These are phyloP conservation scores for Amanita jacksonii DNA, from an alignment of 768 basidiomycete species.

Conservation along the genomic window DNA sequence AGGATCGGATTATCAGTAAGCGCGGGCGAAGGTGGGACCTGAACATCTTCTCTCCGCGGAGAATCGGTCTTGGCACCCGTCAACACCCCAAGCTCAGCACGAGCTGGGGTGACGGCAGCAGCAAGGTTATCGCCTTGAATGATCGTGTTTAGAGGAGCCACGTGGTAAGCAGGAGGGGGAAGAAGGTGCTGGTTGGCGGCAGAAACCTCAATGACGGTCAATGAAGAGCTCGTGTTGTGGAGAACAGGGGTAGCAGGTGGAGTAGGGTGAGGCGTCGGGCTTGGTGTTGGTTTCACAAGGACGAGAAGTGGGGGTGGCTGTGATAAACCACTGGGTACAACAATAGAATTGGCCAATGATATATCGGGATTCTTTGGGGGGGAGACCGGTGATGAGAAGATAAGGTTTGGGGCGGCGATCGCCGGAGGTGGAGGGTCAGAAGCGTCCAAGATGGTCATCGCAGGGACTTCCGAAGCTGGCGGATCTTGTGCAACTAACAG, in stretches of 20 bases:
- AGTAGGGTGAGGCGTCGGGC: slow-evolving; percentile 69
- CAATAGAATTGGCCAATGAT: slow-evolving; percentile 10
- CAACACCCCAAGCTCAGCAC: neutral
- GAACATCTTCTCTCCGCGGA: slow-evolving; percentile 1
- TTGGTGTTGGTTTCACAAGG: slow-evolving; percentile 69
- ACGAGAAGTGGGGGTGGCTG: slow-evolving; percentile 44
- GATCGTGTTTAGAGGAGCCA: neutral
- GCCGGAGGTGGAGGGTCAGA: slow-evolving; percentile 3
- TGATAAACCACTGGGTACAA: slow-evolving; percentile 7
- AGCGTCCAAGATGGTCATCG: slow-evolving; percentile 6
- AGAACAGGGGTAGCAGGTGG: slow-evolving; percentile 61
- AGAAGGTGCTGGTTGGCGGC: slow-evolving; percentile 8
- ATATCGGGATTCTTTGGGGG: slow-evolving; percentile 5
- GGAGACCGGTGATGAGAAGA: slow-evolving; percentile 3
- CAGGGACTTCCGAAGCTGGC: slow-evolving; percentile 8
- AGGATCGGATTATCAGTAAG: slow-evolving; percentile 6
- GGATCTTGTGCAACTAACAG: slow-evolving; percentile 7
- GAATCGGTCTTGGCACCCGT: neutral
- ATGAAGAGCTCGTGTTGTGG: neutral
- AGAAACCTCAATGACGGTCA: neutral
- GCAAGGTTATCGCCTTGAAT: neutral
- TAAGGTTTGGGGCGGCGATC: slow-evolving; percentile 8
- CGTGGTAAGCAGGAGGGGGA: slow-evolving; percentile 5
- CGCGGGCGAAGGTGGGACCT: slow-evolving; percentile 16
- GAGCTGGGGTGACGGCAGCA: neutral